A percentile compares a stretch with the other conserved stretches of the same genome.
Conservation (phyloP, 169 alveolate genomes). For the Babesia ovis region DNA sequence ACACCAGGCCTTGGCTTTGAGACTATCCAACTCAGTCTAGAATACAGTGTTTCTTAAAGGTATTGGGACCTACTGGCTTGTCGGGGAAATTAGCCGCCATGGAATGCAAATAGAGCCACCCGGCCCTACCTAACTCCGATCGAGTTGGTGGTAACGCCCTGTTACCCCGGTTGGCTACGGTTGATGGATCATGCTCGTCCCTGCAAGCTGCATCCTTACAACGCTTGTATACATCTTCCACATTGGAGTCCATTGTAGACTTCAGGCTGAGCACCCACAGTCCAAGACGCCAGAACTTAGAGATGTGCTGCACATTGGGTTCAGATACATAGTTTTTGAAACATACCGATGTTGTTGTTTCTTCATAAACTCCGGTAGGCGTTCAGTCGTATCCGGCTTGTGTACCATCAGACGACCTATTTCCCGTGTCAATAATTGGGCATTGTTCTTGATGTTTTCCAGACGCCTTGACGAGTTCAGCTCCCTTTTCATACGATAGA, state of each 20-base stretch:
- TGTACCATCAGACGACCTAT: constrained; percentile 16
- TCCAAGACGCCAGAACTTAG: background rate
- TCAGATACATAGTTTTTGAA: background rate
- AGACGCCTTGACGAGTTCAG: background rate
- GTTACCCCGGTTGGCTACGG: background rate
- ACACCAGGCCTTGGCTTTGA: constrained; percentile 66
- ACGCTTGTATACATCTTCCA: constrained; percentile 57
- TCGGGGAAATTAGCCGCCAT: constrained; percentile 80
- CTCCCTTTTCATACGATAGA: constrained; percentile 54
- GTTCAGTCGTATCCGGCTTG: constrained; percentile 1
- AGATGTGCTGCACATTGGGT: background rate
- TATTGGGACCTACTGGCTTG: constrained; percentile 65
- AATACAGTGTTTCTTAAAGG: background rate
- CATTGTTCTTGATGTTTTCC: background rate
- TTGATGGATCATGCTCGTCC: constrained; percentile 18
- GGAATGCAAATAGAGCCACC: constrained; percentile 83
- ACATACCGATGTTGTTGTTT: constrained; percentile 2
- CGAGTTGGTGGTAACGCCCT: constrained; percentile 76
- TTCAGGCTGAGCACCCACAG: constrained; percentile 1
- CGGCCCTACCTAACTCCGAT: constrained; percentile 81
- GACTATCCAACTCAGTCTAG: constrained; percentile 57
- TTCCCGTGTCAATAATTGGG: background rate
- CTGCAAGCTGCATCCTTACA: constrained; percentile 65
- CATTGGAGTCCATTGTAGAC: background rate
- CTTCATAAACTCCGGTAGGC: constrained; percentile 1